These are phyloP conservation scores for Chrysanthemum lavandulifolium DNA, from an alignment of 129 eudicot genomes.

Conservation along the genomic window DNA sequence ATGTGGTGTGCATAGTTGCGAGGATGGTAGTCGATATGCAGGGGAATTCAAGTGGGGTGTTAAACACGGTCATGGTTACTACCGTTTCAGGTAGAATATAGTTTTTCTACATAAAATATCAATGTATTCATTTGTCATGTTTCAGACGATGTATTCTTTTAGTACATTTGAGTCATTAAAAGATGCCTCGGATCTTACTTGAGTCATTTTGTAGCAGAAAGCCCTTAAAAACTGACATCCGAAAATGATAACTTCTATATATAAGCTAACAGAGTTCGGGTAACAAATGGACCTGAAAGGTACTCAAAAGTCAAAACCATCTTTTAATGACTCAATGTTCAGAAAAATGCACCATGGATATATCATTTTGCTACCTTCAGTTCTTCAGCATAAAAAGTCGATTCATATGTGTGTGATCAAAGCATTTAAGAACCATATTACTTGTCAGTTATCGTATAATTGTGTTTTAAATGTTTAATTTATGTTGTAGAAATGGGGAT, in stretches of 20 bases:
- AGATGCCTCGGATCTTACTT: too few relatives aligned
- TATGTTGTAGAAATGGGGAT: slow-evolving; percentile 59
- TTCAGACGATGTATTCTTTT: too few relatives aligned
- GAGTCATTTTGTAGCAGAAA: too few relatives aligned
- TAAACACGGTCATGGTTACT: slow-evolving; percentile 36
- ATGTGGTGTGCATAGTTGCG: slow-evolving; percentile 33
- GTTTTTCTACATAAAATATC: too few relatives aligned
- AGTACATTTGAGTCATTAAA: too few relatives aligned
- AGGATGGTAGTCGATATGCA: slow-evolving; percentile 31
- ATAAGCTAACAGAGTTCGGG: too few relatives aligned
- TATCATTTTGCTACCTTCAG: neutral
- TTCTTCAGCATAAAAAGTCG: neutral
- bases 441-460: neutral
- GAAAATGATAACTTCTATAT: too few relatives aligned
- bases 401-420: neutral
- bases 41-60: slow-evolving; percentile 41
- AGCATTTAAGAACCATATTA: neutral
- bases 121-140: too few relatives aligned
- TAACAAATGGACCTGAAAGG: too few relatives aligned
- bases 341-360: too few relatives aligned
- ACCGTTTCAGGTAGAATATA: slow-evolving; percentile 36
- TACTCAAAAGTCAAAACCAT: too few relatives aligned
- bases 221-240: too few relatives aligned
- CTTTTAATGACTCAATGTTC: neutral
- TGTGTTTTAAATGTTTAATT: neutral